Base-by-base conservation (phyloP, 768 basidiomycete species). In the Pulveroboletus sp. region DNA sequence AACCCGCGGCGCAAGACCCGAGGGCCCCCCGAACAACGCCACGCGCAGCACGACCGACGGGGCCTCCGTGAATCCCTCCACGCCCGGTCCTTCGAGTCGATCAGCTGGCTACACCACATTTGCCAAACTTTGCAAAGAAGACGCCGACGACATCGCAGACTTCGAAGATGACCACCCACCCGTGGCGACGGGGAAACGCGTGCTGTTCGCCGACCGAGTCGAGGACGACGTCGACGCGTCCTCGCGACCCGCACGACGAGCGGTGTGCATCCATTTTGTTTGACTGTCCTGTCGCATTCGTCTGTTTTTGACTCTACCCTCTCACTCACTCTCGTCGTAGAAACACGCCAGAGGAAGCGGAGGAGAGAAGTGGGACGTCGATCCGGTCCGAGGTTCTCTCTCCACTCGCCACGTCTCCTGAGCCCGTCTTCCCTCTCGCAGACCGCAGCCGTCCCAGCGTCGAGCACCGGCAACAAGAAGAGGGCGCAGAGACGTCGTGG, bases 211-310 rank as follows among this genome's bases (percentile, higher is more conserved):
- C 48, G 62, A 62, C 38, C 53, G 58, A 7, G 47, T 44, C 45
- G 59, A 63, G 33, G 51, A 49, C 12, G 68, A 54, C 21, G n/a
- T n/a, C n/a, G 21, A 21, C 21, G 21, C 21, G 33, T 36, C 55
- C 12, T 47, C 44, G 44, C 62, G 66, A 17, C 68, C 68, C 17
- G 38, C 57, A 37, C 64, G 66, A 46, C 59, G 66, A 49, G 51
- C 44, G 57, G 66, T 68, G 66, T 68, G 41, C 53, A 51, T 49
- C 39, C 30, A 3, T 47, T 43, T 43, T 15, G 14, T 8, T 43
- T 21, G 21, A 21, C 31, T 26, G n/a, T 46, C 32, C 8, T 26
- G 32, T 26, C 26, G 14, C 27, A 15, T 46, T 17, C 37, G 3
- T 45, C 47, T 28, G 18, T 35, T 46, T 24, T 46, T 52, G 37